Evolutionary conservation across 306 rosid species (phyloP), one percentile per base, ranked within the genome.

Genomic region (Hylodesmum podocarpum): DNA sequence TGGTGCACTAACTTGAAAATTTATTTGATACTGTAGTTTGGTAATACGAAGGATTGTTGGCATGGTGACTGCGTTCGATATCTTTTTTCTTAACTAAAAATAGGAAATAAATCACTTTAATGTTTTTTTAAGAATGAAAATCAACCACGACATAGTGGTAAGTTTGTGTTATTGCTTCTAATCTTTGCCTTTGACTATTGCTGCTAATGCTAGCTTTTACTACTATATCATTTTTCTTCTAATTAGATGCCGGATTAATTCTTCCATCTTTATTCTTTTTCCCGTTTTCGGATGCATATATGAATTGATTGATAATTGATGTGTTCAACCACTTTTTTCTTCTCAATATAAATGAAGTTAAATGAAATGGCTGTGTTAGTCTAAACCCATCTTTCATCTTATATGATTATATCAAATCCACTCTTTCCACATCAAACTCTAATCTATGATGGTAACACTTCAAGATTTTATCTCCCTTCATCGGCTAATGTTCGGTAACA

Each of bases 21-120:
- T 34, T 54, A 33, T 69, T 70, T 74, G 73, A 70, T 27, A 37
- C 14, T 58, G 44, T 58, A 37, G 51, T 65, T 72, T 66, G 74
- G 77, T 53, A 47, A 24, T 65, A 22, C 63, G 51, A 34, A 51
- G 34, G 65, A 29, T 78, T 43, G 49, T 75, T 83, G 75, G 47
- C 41, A 29, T 62, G 47, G 70, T 44, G 44, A 67, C 29, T 58
- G 80, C 34, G 21, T 19, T 50, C 59, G 78, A 73, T 83, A 77
- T 18, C 29, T 57, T 50, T 16, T 58, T 77, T 44, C n/a, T 39
- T 15, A 8, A 78, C 44, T 37, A 28, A 28, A 70, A 40, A 0
- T 36, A 43, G 76, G 65, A 10, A 41, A n/a, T 8, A 43, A 73
- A 41, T 8, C 16, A 27, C 67, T 68, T 16, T 22, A 28, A 49